A percentile compares a stretch with the other conserved stretches of the same genome.
phyloP scores from a whole-genome alignment of 2,329 filamentous ascomycete species.

The Huntiella moniliformis region DNA sequence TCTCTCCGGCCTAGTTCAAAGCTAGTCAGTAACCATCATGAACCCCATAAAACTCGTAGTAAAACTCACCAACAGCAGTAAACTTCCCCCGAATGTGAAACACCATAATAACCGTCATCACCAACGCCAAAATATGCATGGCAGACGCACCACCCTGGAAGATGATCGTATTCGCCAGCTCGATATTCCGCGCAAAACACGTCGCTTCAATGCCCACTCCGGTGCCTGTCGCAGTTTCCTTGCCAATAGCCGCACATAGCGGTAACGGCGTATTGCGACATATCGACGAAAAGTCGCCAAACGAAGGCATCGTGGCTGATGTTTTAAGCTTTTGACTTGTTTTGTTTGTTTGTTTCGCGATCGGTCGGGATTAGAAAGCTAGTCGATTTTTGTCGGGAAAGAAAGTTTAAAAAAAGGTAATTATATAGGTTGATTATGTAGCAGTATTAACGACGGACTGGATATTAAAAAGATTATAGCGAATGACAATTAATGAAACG shows the following conservation, averaged over 20 bases:
- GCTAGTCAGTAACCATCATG: not conserved
- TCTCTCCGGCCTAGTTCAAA: constrained; percentile 36
- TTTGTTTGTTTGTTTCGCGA: not conserved
- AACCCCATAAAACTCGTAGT: not conserved
- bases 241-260: constrained; percentile 69
- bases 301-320: constrained; percentile 45
- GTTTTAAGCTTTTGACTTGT: constrained; percentile 8
- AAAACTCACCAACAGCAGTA: constrained; percentile 69
- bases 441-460: not conserved
- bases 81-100: constrained; percentile 94
- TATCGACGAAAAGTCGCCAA: constrained; percentile 77
- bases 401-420: not conserved
- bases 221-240: constrained; percentile 46
- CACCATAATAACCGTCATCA: constrained; percentile 95
- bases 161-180: constrained; percentile 94
- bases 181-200: constrained; percentile 89
- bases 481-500: not conserved
- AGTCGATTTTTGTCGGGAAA: not conserved
- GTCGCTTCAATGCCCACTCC: constrained; percentile 65
- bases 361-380: too few species aligned
- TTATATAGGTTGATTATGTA: not conserved
- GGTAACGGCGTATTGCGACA: constrained; percentile 74
- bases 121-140: constrained; percentile 75
- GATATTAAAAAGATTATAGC: not conserved
- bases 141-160: constrained; percentile 84